Conservation (phyloP, 2,329 filamentous ascomycete species). For the Aureobasidium subglaciale region DNA sequence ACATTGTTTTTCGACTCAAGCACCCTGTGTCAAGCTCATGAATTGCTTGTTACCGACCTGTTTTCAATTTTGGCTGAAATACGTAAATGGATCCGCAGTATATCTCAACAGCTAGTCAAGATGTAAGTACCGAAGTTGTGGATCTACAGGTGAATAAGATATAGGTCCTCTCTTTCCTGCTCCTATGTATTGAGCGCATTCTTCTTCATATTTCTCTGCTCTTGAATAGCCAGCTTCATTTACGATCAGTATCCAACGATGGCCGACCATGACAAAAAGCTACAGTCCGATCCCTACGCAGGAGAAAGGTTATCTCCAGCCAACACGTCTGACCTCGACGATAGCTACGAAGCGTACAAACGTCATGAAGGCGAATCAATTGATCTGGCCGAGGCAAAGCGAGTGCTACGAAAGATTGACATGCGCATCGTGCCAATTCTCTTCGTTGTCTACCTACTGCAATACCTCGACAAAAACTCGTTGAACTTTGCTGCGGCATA, state of each 20-base stretch:
- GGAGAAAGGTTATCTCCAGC: not conserved
- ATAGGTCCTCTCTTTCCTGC: not conserved
- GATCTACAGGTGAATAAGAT: not conserved
- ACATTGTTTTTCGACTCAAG: not conserved
- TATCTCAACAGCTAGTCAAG: not conserved
- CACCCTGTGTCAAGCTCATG: not conserved
- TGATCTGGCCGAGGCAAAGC: constrained; percentile 22
- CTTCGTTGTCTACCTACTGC: constrained; percentile 31
- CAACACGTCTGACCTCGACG: constrained; percentile 19
- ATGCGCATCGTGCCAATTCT: constrained; percentile 29
- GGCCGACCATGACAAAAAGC: not conserved
- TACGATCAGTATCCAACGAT: not conserved
- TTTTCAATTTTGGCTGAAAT: not conserved
- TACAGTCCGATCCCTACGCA: not conserved
- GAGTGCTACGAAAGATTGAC: constrained; percentile 31
- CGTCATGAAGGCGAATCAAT: constrained; percentile 16
- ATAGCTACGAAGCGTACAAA: constrained; percentile 25
- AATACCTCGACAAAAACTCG: constrained; percentile 35
- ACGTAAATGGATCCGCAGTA: not conserved
- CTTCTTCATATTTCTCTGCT: not conserved
- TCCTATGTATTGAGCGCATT: not conserved
- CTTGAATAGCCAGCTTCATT: not conserved
- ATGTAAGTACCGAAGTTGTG: not conserved
- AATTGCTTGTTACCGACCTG: not conserved
- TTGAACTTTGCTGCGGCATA: constrained; percentile 43